Conservation (phyloP, 306 rosid species). For the Cicer chorassanicum region DNA sequence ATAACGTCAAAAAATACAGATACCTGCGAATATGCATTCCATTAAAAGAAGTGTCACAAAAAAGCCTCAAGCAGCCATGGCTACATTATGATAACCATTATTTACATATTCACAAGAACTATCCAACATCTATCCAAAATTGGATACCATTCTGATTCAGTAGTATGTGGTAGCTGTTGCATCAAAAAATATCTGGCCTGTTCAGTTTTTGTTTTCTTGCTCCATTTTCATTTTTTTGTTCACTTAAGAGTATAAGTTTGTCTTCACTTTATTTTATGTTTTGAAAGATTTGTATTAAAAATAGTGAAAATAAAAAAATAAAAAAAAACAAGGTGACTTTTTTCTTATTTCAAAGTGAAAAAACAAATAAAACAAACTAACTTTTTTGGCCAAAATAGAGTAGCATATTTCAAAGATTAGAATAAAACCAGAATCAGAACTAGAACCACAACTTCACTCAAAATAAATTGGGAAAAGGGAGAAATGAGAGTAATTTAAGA, state of each 20-base stretch:
- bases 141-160: constrained; percentile 5
- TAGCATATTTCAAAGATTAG: constrained; percentile 6
- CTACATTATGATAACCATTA: background rate
- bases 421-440: constrained; percentile 24
- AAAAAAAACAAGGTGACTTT: background rate
- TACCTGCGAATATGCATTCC: constrained; percentile 61
- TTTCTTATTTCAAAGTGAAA: too few species aligned
- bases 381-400: constrained; percentile 14
- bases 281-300: background rate
- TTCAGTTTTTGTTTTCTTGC: background rate
- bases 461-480: background rate
- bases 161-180: background rate
- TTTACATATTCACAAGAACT: constrained; percentile 1
- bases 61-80: background rate
- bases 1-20: constrained; percentile 74
- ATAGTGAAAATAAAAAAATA: background rate
- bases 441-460: constrained; percentile 4
- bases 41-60: constrained; percentile 3
- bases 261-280: background rate
- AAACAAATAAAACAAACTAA: background rate
- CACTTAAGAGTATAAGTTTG: background rate
- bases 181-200: background rate
- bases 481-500: constrained; percentile 10
- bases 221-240: background rate
- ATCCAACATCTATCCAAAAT: constrained; percentile 13